Evolutionary conservation across 2,329 filamentous ascomycete genomes (phyloP), one percentile per base, ranked within the genome.

Genomic region (Aspergillus versicolor): DNA sequence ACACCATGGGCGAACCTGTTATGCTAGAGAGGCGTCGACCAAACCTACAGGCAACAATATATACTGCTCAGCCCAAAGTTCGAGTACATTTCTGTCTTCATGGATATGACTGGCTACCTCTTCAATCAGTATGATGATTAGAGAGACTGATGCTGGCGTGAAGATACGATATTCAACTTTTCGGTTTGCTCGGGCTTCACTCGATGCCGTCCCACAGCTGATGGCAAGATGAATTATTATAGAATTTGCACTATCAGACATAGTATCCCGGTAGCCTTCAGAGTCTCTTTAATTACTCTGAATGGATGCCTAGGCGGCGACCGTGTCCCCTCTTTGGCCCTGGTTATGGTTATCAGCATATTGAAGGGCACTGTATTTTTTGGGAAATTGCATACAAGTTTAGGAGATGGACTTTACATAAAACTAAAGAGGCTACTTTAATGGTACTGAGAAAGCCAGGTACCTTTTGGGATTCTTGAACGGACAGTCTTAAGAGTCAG

Each of bases 201-300:
- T 32, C 40, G 54, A 32, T 6, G 49, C 57, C 8, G 32, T 50
- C 2, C 50, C 57, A 30, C 22, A 45, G 1, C 53, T 32, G 21
- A 59, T 54, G 6, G 51, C 4, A 0, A 57, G 44, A 15, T 54
- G 53, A 5, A 54, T 59, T 11, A 53, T 50, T 37, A 59, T 57
- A 1, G 53, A 38, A 32, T 50, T 27, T 2, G 43, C 50, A 37
- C 51, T 44, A 7, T 53, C 30, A 22, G 52, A 53, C 53, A 59
- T 54, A 2, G 19, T n/a, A 2, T 56, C 44, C n/a, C 57, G 53
- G 7, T 54, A 54, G 34, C 27, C 7, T 17, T 59, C 53, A 19
- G 56, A 32, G 2, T 32, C 43, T 5, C 52, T 21, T 15, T 30
- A 30, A 15, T 19, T 5, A 45, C 11, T 15, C 12, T 8, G 7